Evolutionary conservation across 805 yeast species (phyloP).

Genomic region (Starmerella sp.): DNA sequence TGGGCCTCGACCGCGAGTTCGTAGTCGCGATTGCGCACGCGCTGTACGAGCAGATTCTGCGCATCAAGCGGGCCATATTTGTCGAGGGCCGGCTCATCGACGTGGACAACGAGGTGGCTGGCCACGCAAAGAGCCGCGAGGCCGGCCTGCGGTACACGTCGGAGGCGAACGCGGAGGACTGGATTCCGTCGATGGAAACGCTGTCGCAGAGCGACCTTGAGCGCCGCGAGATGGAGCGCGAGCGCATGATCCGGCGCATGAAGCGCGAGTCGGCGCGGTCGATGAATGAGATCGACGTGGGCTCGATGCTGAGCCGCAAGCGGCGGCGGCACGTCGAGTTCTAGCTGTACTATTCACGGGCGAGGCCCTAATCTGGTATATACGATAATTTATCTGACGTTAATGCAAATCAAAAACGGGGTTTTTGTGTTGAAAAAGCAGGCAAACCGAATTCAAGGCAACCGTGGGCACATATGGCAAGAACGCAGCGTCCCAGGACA

Average conservation of each 20-base stretch:
- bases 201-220: constrained; percentile 89
- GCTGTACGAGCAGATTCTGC: constrained; percentile 64
- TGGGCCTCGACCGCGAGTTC: constrained; percentile 78
- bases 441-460: too few relatives aligned
- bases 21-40: constrained; percentile 82
- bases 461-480: too few relatives aligned
- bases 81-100: constrained; percentile 51
- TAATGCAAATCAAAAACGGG: not conserved
- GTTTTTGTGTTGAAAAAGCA: too few relatives aligned
- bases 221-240: constrained; percentile 88
- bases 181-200: constrained; percentile 82
- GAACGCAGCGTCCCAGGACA: too few relatives aligned
- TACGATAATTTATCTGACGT: not conserved
- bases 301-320: constrained; percentile 28
- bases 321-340: constrained; percentile 24
- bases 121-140: constrained; percentile 35
- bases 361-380: too few relatives aligned
- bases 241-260: constrained; percentile 77
- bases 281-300: constrained; percentile 41
- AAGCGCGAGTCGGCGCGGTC: constrained; percentile 82
- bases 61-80: constrained; percentile 64
- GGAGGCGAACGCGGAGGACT: constrained; percentile 64
- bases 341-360: not conserved
- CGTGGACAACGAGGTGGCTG: constrained; percentile 48
- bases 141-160: constrained; percentile 64